phyloP scores from a whole-genome alignment of 257 asterid genomes.

The Capsicum rhomboideum region DNA sequence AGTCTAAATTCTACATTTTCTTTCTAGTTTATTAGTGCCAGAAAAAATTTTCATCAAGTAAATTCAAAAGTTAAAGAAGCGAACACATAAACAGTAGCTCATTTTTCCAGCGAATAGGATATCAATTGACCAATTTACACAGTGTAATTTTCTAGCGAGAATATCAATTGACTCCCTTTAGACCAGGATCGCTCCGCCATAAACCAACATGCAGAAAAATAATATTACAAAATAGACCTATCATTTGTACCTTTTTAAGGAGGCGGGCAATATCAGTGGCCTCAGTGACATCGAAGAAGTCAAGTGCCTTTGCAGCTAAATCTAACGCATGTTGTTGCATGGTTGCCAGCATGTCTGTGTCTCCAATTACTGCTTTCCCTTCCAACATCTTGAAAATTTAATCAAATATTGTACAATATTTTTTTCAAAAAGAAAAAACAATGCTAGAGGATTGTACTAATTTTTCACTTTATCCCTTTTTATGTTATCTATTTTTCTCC shows the following conservation, averaged over 20 bases:
- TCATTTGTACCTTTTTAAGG: conserved; percentile 51
- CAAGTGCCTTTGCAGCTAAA: conserved; percentile 84
- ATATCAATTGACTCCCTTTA: too few species aligned
- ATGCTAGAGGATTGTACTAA: neutral
- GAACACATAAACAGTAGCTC: neutral
- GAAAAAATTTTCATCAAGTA: too few species aligned
- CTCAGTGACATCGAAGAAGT: conserved; percentile 75
- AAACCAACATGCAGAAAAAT: too few species aligned
- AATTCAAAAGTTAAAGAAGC: too few species aligned
- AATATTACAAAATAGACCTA: too few species aligned
- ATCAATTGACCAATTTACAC: neutral
- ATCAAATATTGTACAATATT: neutral
- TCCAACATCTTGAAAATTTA: conserved; percentile 38
- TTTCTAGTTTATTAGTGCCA: neutral
- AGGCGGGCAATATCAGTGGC: conserved; percentile 74
- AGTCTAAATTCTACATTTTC: neutral
- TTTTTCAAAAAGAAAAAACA: neutral
- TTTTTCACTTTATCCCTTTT: neutral
- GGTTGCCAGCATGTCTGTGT: conserved; percentile 62
- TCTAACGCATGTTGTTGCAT: conserved; percentile 75
- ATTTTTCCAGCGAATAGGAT: neutral
- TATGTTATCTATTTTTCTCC: neutral
- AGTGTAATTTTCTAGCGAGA: too few species aligned
- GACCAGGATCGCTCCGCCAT: too few species aligned
- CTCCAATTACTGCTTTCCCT: conserved; percentile 79